A percentile compares a stretch with the other conserved stretches of the same genome.
Conservation (phyloP, 2,329 filamentous ascomycete genomes). For the Triangularia verruculosa region DNA sequence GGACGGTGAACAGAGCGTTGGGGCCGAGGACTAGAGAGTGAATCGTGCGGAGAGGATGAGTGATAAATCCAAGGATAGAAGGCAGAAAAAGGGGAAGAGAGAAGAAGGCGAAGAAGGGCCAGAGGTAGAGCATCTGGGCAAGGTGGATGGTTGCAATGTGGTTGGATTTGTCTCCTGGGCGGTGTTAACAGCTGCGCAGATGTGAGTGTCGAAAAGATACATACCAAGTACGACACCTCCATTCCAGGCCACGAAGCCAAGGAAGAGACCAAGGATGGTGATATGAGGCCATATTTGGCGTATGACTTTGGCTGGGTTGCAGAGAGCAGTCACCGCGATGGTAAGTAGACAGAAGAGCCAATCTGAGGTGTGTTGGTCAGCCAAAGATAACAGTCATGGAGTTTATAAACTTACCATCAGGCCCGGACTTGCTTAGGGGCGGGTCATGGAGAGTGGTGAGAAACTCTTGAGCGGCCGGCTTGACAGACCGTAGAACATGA, state of each 20-base stretch:
- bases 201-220: slow-evolving; percentile 21
- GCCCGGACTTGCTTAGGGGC: slow-evolving; percentile 43
- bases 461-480: slow-evolving; percentile 31
- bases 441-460: slow-evolving; percentile 51
- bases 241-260: slow-evolving; percentile 78
- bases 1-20: slow-evolving; percentile 31
- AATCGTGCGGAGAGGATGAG: neutral
- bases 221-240: slow-evolving; percentile 84
- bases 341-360: slow-evolving; percentile 59
- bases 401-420: slow-evolving; percentile 44
- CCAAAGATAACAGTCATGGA: neutral
- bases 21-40: slow-evolving; percentile 11
- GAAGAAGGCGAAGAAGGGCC: slow-evolving; percentile 87
- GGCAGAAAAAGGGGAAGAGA: slow-evolving; percentile 73
- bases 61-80: slow-evolving; percentile 39
- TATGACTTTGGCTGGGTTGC: slow-evolving; percentile 46
- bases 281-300: slow-evolving; percentile 57
- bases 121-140: slow-evolving; percentile 92
- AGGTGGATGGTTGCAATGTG: slow-evolving; percentile 87
- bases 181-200: slow-evolving; percentile 27
- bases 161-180: slow-evolving; percentile 83
- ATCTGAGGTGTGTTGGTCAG: slow-evolving; percentile 43
- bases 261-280: slow-evolving; percentile 64
- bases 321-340: slow-evolving; percentile 55
- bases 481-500: slow-evolving; percentile 48